Percentiles rank a stretch among this genome's conserved stretches.
Conservation (phyloP, 129 eudicot species). For the Helianthus annuus region HanXRQr2.0-SUNRISE NC_035439.2:62777173-62777672, state of each 20-base stretch:
- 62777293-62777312: not conserved
- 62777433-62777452: slow-evolving; percentile 17
- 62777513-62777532: not conserved
- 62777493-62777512: slow-evolving; percentile 1
- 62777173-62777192: too few species aligned
- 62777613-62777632: too few species aligned
- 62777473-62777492: not conserved
- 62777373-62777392: slow-evolving; percentile 86
- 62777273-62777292: not conserved
- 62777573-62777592: too few species aligned
- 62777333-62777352: slow-evolving; percentile 82
- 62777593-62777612: too few species aligned
- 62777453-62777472: not conserved
- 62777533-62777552: too few species aligned
- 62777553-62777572: too few species aligned
- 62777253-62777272: slow-evolving; percentile 2
- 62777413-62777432: slow-evolving; percentile 83
- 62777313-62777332: slow-evolving; percentile 44
- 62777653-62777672: too few species aligned
- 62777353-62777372: slow-evolving; percentile 69
- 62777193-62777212: too few species aligned
- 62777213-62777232: too few species aligned
- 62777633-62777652: too few species aligned
- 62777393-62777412: slow-evolving; percentile 78
- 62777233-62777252: too few species aligned